Percentiles rank a stretch among this genome's conserved stretches.
These are phyloP conservation scores for Graphium sp. DNA, from an alignment of 2,329 filamentous ascomycete genomes.

Conservation along the genomic window DNA sequence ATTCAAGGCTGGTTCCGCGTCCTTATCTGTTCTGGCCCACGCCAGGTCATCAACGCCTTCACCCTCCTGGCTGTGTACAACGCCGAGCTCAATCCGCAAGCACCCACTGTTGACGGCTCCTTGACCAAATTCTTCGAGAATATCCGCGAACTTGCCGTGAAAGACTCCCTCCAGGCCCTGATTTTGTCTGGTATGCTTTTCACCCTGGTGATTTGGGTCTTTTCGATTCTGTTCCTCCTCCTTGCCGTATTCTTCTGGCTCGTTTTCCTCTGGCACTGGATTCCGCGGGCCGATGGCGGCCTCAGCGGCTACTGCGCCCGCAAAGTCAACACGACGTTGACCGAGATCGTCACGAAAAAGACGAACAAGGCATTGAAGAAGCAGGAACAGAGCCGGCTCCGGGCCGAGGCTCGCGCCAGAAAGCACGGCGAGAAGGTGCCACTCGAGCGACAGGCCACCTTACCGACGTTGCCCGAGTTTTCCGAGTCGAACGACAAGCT, in stretches of 20 bases:
- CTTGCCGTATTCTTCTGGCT: constrained; percentile 64
- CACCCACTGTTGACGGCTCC: constrained; percentile 37
- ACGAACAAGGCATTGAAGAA: constrained; percentile 79
- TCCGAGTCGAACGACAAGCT: constrained; percentile 28
- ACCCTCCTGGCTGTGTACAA: constrained; percentile 76
- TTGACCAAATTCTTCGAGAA: constrained; percentile 72
- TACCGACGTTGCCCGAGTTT: constrained; percentile 40
- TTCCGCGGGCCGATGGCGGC: constrained; percentile 65
- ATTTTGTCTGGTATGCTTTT: constrained; percentile 87
- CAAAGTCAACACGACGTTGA: constrained; percentile 76
- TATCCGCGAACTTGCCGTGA: constrained; percentile 52
- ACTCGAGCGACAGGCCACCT: constrained; percentile 42
- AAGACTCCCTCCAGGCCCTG: constrained; percentile 62
- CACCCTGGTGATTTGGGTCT: constrained; percentile 76
- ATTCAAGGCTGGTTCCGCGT: constrained; percentile 66
- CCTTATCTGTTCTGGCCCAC: constrained; percentile 78
- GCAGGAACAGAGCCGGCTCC: constrained; percentile 45
- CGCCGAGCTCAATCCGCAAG: constrained; percentile 37
- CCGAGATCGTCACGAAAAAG: constrained; percentile 69
- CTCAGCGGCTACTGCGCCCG: constrained; percentile 76
- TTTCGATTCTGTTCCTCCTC: constrained; percentile 62
- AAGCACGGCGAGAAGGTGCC: constrained; percentile 32
- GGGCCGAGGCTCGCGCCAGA: constrained; percentile 31
- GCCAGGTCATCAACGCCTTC: constrained; percentile 78
- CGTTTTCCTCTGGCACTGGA: constrained; percentile 83